Conservation (phyloP, 352 stramenopile genomes). For the Paralagenidium karlingii region DNA sequence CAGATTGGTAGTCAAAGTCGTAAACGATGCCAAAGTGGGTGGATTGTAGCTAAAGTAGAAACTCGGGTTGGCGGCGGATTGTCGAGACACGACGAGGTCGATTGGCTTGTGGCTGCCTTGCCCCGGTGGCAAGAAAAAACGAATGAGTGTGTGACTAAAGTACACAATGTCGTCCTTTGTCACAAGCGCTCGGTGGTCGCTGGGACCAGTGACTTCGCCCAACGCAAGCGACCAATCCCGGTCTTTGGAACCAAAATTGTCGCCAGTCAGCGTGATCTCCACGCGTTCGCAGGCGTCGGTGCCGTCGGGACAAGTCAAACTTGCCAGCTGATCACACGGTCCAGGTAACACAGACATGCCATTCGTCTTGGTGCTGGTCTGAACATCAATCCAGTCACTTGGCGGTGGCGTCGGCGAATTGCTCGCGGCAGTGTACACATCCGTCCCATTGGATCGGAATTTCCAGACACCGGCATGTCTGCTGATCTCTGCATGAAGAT, state of each 20-base stretch:
- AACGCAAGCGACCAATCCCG: conserved; percentile 22
- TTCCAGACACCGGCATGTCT: too few relatives aligned
- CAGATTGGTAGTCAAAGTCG: conserved; percentile 29
- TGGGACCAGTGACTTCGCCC: conserved; percentile 1
- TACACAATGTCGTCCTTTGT: conserved; percentile 23
- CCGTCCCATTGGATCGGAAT: too few relatives aligned
- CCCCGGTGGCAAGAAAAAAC: conserved; percentile 33
- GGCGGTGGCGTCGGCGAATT: conserved; percentile 14
- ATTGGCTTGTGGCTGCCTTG: conserved; percentile 28
- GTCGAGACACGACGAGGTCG: conserved; percentile 17
- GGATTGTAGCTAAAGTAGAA: conserved; percentile 28
- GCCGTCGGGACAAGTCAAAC: conserved; percentile 14
- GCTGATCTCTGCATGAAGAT: too few relatives aligned
- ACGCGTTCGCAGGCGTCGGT: conserved; percentile 36
- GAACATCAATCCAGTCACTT: conserved; percentile 19
- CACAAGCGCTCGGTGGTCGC: conserved; percentile 12
- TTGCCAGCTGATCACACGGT: conserved; percentile 12
- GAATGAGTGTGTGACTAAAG: conserved; percentile 44
- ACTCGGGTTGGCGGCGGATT: conserved; percentile 14
- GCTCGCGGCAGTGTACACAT: conserved; percentile 14
- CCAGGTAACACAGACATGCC: conserved; percentile 23
- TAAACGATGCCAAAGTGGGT: conserved; percentile 21
- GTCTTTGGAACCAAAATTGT: conserved; percentile 32
- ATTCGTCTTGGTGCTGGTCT: conserved; percentile 2
- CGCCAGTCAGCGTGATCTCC: conserved; percentile 23